Conservation (phyloP, 169 alveolate species). For the Eimeria acervulina region DNA sequence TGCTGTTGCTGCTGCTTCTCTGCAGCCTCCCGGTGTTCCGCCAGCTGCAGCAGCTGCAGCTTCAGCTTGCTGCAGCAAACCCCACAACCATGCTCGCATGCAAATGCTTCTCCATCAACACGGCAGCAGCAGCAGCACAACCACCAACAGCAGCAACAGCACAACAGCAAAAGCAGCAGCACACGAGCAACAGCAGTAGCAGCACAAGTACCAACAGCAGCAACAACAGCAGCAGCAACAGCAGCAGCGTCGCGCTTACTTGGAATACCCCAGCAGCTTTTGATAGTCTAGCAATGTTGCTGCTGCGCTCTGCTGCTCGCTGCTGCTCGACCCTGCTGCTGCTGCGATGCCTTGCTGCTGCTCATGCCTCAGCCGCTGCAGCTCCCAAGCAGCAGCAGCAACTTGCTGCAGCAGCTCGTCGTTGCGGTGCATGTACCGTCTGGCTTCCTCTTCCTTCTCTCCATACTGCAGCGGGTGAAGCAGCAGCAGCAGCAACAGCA, state of each 20-base stretch:
- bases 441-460: constrained; percentile 70
- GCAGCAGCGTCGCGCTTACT: background rate
- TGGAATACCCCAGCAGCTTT: background rate
- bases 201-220: background rate
- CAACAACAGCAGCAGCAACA: constrained; percentile 15
- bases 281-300: constrained; percentile 38
- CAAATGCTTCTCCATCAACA: background rate
- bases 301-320: constrained; percentile 20
- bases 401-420: constrained; percentile 79
- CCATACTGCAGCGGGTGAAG: constrained; percentile 46
- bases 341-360: constrained; percentile 39
- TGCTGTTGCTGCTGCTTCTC: constrained; percentile 76
- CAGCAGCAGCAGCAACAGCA: background rate
- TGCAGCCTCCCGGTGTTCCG: constrained; percentile 76
- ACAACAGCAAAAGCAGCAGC: constrained; percentile 38
- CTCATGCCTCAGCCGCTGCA: constrained; percentile 7
- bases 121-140: constrained; percentile 1
- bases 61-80: constrained; percentile 66
- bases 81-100: background rate
- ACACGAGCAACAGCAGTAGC: background rate
- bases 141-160: background rate
- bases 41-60: constrained; percentile 80
- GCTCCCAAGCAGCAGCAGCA: constrained; percentile 46
- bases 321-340: background rate
- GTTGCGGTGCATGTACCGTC: constrained; percentile 65